These are phyloP conservation scores for Lagenaria siceraria DNA, from an alignment of 306 rosid genomes.

Conservation along the genomic window DNA sequence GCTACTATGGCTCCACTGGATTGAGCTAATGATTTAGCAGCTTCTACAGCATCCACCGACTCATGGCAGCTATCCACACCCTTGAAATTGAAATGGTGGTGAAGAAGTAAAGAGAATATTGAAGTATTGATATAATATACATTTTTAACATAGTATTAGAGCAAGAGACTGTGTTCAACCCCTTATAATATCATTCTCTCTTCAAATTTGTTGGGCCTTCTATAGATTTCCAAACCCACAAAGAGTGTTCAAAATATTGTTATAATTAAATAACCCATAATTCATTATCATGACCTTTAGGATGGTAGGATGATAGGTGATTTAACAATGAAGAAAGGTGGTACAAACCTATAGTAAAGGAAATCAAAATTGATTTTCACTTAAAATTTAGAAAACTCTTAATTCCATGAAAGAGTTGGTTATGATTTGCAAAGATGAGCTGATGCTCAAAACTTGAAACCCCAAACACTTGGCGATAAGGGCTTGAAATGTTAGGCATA, in stretches of 20 bases:
- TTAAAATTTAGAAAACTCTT: background rate
- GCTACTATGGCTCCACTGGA: conserved; percentile 67
- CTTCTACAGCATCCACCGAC: conserved; percentile 72
- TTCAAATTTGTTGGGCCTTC: too few species aligned
- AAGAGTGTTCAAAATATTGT: too few species aligned
- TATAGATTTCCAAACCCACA: too few species aligned
- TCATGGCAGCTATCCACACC: conserved; percentile 66
- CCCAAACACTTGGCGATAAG: background rate
- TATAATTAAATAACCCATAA: too few species aligned
- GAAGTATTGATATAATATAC: too few species aligned
- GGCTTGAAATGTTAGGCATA: background rate
- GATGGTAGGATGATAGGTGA: too few species aligned
- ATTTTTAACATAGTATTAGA: too few species aligned
- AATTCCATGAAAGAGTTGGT: background rate
- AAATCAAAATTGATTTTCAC: background rate
- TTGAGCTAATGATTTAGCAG: conserved; percentile 63
- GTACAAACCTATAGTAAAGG: background rate
- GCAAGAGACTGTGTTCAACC: too few species aligned
- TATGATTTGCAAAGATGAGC: background rate
- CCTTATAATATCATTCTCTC: too few species aligned
- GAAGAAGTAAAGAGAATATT: background rate
- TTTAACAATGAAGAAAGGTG: too few species aligned
- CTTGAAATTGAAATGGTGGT: conserved; percentile 23
- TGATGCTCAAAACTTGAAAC: background rate
- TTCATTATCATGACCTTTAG: too few species aligned